Conservation (phyloP, 129 eudicot genomes). For the Deinandra increscens region DNA sequence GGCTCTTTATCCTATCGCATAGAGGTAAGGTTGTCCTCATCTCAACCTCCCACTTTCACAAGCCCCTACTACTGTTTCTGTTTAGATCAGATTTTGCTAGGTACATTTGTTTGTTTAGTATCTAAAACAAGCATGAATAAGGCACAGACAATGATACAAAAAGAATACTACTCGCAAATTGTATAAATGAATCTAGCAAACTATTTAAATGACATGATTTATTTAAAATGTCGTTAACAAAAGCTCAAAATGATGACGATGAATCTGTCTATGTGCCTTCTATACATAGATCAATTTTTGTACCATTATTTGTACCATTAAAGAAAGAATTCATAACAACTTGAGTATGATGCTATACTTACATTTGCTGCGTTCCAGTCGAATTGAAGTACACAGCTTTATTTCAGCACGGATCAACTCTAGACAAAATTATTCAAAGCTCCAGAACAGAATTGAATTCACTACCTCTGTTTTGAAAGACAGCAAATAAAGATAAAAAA, state of each 20-base stretch:
- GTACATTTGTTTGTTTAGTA: background rate
- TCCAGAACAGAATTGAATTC: background rate
- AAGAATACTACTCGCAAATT: background rate
- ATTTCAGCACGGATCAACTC: constrained; percentile 27
- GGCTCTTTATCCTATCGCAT: no score
- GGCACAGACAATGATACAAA: background rate
- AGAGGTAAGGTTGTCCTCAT: no score
- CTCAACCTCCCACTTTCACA: no score
- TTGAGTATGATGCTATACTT: constrained; percentile 23
- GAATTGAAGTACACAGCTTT: constrained; percentile 19
- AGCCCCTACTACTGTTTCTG: no score
- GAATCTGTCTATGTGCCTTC: constrained; percentile 23
- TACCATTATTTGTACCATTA: constrained; percentile 6
- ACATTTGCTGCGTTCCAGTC: constrained; percentile 28
- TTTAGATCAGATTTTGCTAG: no score
- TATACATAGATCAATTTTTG: constrained; percentile 22
- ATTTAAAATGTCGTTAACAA: background rate
- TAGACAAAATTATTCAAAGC: constrained; percentile 26
- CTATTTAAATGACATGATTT: no score
- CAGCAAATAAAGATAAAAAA: constrained; percentile 18
- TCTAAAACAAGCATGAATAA: background rate
- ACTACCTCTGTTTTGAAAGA: constrained; percentile 24
- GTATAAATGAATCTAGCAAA: background rate
- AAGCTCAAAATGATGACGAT: background rate
- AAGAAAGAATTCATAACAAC: constrained; percentile 5